phyloP scores from a whole-genome alignment of 805 yeast species.

The Candida adriatica region DNA sequence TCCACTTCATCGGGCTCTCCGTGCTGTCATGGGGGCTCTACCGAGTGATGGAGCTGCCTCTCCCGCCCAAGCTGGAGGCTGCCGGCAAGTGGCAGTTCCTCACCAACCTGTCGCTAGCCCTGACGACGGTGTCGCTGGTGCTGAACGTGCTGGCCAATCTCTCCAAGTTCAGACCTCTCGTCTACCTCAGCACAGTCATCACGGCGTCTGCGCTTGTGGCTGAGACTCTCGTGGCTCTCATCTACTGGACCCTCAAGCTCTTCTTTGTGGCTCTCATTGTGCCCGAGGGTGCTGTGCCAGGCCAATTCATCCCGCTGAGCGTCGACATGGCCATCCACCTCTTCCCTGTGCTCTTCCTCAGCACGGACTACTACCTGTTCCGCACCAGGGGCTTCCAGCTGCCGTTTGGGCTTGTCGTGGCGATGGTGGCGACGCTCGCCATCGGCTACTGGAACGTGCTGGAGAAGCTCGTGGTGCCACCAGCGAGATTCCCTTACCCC shows the following conservation, averaged over 20 bases:
- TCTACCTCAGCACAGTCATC: conserved; percentile 5
- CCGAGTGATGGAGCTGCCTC: conserved; percentile 8
- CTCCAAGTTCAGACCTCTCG: conserved; percentile 2
- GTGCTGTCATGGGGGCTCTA: conserved; percentile 2
- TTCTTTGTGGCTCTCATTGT: conserved; percentile 44
- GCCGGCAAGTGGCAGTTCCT: conserved; percentile 72
- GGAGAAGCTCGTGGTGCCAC: conserved; percentile 38
- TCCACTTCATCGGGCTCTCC: conserved; percentile 2
- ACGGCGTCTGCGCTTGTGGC: conserved; percentile 49
- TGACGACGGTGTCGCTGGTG: conserved; percentile 37
- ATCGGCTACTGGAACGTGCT: conserved; percentile 48
- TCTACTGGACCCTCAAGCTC: conserved; percentile 65
- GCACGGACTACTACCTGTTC: conserved; percentile 47
- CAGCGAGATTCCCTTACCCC: conserved; percentile 57
- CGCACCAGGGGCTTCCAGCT: conserved; percentile 33
- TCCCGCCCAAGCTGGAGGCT: conserved; percentile 42
- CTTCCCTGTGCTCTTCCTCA: conserved; percentile 47
- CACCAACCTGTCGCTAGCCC: conserved; percentile 53
- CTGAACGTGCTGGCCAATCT: conserved; percentile 34
- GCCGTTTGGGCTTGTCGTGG: conserved; percentile 31
- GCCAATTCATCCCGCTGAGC: conserved; percentile 36
- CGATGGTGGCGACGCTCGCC: conserved; percentile 33
- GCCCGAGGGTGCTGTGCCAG: conserved; percentile 20
- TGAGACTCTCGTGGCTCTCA: conserved; percentile 53
- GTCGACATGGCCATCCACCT: conserved; percentile 56